phyloP scores from a whole-genome alignment of 768 basidiomycete species.

The Tricholoma saponaceum region DNA sequence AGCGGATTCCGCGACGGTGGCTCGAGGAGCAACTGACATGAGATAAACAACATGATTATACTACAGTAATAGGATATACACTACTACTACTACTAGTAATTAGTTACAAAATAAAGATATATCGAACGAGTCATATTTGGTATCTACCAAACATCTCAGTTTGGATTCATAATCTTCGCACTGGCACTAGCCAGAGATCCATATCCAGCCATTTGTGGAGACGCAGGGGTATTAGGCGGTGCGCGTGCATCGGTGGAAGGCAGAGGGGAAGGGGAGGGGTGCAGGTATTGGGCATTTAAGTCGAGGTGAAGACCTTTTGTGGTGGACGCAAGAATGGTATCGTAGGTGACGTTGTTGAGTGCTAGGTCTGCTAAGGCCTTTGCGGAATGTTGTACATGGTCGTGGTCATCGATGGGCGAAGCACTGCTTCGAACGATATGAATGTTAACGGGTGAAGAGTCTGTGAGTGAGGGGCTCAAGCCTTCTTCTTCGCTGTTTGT shows the following conservation, averaged over 20 bases:
- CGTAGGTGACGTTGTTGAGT: slow-evolving; percentile 19
- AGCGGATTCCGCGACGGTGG: too few species aligned
- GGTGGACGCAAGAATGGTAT: slow-evolving; percentile 19
- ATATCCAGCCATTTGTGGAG: slow-evolving; percentile 1
- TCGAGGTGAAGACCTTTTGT: slow-evolving; percentile 10
- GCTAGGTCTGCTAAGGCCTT: slow-evolving; percentile 13
- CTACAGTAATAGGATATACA: too few species aligned
- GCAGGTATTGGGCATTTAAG: not conserved
- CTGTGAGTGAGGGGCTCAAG: not conserved
- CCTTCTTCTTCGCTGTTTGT: not conserved
- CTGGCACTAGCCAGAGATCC: slow-evolving; percentile 8
- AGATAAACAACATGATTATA: too few species aligned
- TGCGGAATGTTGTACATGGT: not conserved
- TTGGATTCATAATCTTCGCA: slow-evolving; percentile 6
- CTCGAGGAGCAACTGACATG: too few species aligned
- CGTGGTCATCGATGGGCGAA: not conserved
- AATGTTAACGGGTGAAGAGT: not conserved
- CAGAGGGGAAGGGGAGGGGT: not conserved
- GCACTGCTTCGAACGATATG: not conserved
- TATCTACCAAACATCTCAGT: not conserved
- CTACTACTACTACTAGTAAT: too few species aligned
- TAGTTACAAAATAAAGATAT: not conserved
- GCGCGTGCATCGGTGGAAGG: slow-evolving; percentile 12
- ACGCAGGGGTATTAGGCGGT: slow-evolving; percentile 16
- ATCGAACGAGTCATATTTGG: not conserved